phyloP scores from a whole-genome alignment of 129 eudicot genomes.

The Tanacetum coccineum region DNA sequence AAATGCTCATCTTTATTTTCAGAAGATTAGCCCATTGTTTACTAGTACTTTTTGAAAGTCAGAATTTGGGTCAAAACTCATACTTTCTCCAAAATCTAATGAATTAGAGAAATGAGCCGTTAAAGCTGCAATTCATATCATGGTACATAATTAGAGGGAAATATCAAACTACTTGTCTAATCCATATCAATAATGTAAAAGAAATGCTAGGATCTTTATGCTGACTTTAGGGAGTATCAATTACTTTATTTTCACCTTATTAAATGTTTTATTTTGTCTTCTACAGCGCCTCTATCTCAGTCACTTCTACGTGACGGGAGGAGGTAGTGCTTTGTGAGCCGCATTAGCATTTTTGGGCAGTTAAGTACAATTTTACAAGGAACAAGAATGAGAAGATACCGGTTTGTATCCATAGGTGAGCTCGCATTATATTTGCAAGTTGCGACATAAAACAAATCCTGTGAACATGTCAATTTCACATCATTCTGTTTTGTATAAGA shows the following conservation, averaged over 20 bases:
- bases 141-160: background rate
- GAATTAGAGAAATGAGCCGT: background rate
- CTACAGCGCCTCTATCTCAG: slow-evolving; percentile 32
- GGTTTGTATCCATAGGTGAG: background rate
- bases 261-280: background rate
- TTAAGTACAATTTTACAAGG: background rate
- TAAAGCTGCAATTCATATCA: background rate
- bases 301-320: slow-evolving; percentile 29
- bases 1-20: too few relatives aligned
- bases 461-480: slow-evolving; percentile 3
- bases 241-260: background rate
- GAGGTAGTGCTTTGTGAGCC: slow-evolving; percentile 13
- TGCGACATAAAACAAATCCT: slow-evolving; percentile 19
- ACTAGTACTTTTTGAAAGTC: too few relatives aligned
- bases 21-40: too few relatives aligned
- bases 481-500: slow-evolving; percentile 16
- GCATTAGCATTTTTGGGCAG: background rate
- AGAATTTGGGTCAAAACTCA: too few relatives aligned
- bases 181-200: background rate
- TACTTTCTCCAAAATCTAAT: background rate
- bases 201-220: background rate
- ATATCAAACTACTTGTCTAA: background rate
- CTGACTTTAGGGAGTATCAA: background rate
- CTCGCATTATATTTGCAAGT: background rate
- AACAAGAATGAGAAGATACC: slow-evolving; percentile 2